Percentiles rank a stretch among this genome's conserved stretches.
phyloP scores from a whole-genome alignment of 208 protist species.

The Crithidia bombi region DNA sequence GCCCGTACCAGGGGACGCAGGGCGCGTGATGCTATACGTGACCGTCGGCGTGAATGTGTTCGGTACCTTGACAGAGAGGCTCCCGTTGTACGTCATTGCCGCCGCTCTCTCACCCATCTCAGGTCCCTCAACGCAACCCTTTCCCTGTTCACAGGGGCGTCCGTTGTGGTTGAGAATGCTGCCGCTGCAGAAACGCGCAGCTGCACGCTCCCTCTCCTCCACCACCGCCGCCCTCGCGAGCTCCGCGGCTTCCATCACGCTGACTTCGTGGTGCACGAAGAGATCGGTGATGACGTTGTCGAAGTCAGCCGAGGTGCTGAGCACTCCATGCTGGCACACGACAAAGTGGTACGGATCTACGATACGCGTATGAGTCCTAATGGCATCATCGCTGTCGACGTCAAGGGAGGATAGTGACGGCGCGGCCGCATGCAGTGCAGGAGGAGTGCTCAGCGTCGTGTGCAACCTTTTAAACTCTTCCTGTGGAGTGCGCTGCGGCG shows the following conservation, averaged over 20 bases:
- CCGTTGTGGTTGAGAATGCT: no score
- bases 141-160: not conserved
- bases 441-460: slow-evolving; percentile 9
- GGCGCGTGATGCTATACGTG: not conserved
- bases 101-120: not conserved
- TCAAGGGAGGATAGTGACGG: not conserved
- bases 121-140: no score
- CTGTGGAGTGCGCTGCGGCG: slow-evolving; percentile 10
- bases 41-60: slow-evolving; percentile 6
- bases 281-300: slow-evolving; percentile 41
- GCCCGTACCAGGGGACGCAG: not conserved
- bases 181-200: not conserved
- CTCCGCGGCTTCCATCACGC: slow-evolving; percentile 31
- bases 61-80: not conserved
- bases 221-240: not conserved
- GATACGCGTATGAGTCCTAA: not conserved
- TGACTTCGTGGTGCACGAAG: slow-evolving; percentile 38
- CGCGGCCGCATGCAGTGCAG: not conserved
- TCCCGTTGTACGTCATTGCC: not conserved
- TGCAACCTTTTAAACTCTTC: slow-evolving; percentile 18
- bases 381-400: not conserved
- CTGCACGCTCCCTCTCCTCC: not conserved
- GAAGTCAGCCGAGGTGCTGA: slow-evolving; percentile 54
- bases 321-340: slow-evolving; percentile 71
- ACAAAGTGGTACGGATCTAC: slow-evolving; percentile 65